phyloP scores from a whole-genome alignment of 1,284 basidiomycete genomes.

The Malassezia caprae region DNA sequence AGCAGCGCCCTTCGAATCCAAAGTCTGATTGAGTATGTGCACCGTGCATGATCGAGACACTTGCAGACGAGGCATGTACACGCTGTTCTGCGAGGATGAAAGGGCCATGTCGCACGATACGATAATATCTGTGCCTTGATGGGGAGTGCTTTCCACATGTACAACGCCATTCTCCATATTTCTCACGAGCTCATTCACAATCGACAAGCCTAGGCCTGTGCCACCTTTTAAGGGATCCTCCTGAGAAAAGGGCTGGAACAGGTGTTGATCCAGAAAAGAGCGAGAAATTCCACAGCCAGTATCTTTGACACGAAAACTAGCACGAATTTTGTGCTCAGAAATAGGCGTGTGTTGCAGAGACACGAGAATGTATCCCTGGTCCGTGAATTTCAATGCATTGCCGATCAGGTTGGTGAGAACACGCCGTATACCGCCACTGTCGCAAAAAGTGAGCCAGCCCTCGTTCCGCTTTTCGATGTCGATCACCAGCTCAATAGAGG shows the following conservation, averaged over 20 bases:
- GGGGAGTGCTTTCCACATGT: conserved; percentile 77
- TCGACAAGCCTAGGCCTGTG: conserved; percentile 89
- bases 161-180: conserved; percentile 73
- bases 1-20: neutral
- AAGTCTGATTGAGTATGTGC: conserved; percentile 61
- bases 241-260: conserved; percentile 94
- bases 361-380: conserved; percentile 76
- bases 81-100: neutral
- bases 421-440: conserved; percentile 81
- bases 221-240: conserved; percentile 76
- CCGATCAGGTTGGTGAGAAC: conserved; percentile 88
- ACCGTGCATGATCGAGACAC: conserved; percentile 54
- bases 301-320: conserved; percentile 58
- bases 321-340: conserved; percentile 38
- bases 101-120: conserved; percentile 64
- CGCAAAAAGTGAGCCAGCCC: conserved; percentile 78
- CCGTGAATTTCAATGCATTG: conserved; percentile 85
- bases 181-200: conserved; percentile 85
- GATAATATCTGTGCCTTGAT: conserved; percentile 82
- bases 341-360: conserved; percentile 64
- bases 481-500: conserved; percentile 69
- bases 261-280: conserved; percentile 60
- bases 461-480: conserved; percentile 66
- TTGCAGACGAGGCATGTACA: conserved; percentile 51
- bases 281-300: conserved; percentile 62